A percentile compares a stretch with the other conserved stretches of the same genome.
Evolutionary conservation across 805 yeast species (phyloP).

Genomic region (Isabelozyma rhagii): DNA sequence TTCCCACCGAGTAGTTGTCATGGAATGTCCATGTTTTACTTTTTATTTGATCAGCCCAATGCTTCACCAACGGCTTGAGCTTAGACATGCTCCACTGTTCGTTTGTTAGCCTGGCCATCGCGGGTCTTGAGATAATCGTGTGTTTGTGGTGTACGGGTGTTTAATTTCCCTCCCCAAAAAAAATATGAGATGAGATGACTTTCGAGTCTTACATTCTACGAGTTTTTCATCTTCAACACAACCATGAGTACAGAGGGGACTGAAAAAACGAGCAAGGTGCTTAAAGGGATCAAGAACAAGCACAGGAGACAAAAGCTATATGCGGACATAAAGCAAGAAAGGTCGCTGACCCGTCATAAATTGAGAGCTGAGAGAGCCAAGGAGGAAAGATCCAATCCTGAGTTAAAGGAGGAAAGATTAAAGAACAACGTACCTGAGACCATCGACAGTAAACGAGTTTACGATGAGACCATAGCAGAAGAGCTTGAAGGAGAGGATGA

Average conservation of each 20-base stretch:
- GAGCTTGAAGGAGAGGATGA: conserved; percentile 64
- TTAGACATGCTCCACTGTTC: too few species aligned
- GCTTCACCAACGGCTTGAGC: conserved; percentile 1
- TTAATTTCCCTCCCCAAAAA: background rate
- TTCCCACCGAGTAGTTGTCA: conserved; percentile 19
- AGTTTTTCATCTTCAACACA: conserved; percentile 12
- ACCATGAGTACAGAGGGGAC: conserved; percentile 13
- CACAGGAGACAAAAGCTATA: conserved; percentile 74
- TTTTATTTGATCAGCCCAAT: conserved; percentile 18
- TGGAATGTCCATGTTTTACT: conserved; percentile 13
- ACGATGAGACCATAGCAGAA: conserved; percentile 73
- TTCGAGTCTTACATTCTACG: too few species aligned
- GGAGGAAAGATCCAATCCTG: conserved; percentile 82
- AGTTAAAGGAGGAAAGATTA: conserved; percentile 74
- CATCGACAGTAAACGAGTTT: conserved; percentile 78
- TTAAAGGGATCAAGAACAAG: conserved; percentile 64
- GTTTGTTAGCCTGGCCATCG: background rate
- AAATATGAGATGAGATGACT: conserved; percentile 1
- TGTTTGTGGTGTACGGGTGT: background rate
- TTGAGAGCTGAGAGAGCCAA: conserved; percentile 80
- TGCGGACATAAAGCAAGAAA: conserved; percentile 69
- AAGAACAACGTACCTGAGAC: conserved; percentile 77
- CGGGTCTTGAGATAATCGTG: background rate
- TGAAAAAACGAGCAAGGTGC: conserved; percentile 19
- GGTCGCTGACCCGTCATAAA: conserved; percentile 73